A percentile compares a stretch with the other conserved stretches of the same genome.
Evolutionary conservation across 176 grass and related monocot species (phyloP).

Genomic region (Zoysia pacifica): DNA sequence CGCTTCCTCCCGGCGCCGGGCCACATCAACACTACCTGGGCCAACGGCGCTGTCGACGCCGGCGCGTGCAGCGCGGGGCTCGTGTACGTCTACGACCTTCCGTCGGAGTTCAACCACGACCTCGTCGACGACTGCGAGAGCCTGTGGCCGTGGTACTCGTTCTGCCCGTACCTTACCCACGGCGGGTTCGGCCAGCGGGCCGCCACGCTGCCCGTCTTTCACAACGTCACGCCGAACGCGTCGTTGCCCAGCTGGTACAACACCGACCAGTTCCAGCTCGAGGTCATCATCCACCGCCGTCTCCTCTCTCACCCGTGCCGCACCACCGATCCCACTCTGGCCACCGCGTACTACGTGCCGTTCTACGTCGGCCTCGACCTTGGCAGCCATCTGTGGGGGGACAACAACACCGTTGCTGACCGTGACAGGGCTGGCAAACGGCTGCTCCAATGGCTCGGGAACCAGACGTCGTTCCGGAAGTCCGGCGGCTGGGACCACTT

Average conservation of each 20-base stretch:
- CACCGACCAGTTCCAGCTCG: conserved; percentile 82
- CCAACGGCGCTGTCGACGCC: conserved; percentile 30
- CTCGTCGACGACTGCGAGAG: conserved; percentile 55
- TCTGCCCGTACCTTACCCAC: conserved; percentile 61
- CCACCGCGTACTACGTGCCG: conserved; percentile 71
- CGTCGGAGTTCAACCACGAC: conserved; percentile 71
- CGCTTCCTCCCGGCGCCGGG: conserved; percentile 46
- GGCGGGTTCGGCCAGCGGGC: conserved; percentile 55
- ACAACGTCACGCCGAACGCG: conserved; percentile 23
- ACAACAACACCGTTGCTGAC: conserved; percentile 46
- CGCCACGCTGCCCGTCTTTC: conserved; percentile 31
- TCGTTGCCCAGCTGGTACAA: conserved; percentile 62
- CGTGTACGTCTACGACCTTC: conserved; percentile 81
- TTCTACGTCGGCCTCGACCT: conserved; percentile 87
- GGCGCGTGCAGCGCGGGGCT: conserved; percentile 45
- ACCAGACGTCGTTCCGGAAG: conserved; percentile 50
- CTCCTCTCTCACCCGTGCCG: conserved; percentile 78
- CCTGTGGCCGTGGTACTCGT: conserved; percentile 69
- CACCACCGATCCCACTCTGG: conserved; percentile 56
- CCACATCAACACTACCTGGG: conserved; percentile 19
- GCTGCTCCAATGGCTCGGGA: conserved; percentile 64
- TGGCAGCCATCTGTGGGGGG: conserved; percentile 72
- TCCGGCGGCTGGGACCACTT: conserved; percentile 88
- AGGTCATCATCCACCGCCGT: conserved; percentile 76
- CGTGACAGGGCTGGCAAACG: conserved; percentile 54